Percentiles rank a stretch among this genome's conserved stretches.
phyloP scores from a whole-genome alignment of 495 filamentous ascomycete genomes.

The Cercophora sp. region DNA sequence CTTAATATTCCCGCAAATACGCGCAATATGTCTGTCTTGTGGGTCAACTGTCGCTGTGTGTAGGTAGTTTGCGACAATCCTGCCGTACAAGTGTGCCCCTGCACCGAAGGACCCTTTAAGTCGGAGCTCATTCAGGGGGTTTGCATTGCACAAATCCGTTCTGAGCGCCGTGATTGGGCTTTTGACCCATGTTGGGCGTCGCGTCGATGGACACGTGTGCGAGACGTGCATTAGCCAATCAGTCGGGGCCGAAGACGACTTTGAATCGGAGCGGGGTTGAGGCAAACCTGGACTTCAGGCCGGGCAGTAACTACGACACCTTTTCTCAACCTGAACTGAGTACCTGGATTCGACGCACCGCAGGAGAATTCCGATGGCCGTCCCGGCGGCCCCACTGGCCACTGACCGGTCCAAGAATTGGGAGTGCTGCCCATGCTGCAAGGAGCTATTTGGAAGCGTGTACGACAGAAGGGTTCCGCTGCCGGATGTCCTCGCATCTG shows the following conservation, averaged over 20 bases:
- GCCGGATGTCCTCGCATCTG: not conserved
- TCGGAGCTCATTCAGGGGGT: too few species aligned
- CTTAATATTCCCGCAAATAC: too few species aligned
- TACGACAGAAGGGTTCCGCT: not conserved
- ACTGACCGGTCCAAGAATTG: not conserved
- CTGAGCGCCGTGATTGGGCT: not conserved
- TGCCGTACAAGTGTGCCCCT: too few species aligned
- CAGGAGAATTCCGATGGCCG: not conserved
- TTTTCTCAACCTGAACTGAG: not conserved
- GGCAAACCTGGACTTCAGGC: not conserved
- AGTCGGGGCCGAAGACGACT: too few species aligned
- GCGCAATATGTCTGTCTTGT: too few species aligned
- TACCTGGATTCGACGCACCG: not conserved
- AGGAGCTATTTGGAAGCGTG: constrained; percentile 1
- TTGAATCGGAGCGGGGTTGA: not conserved
- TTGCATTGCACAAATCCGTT: not conserved
- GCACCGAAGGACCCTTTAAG: too few species aligned
- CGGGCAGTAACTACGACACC: not conserved
- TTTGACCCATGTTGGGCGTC: not conserved
- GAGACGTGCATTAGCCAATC: too few species aligned
- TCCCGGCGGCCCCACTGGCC: not conserved
- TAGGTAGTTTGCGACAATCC: too few species aligned
- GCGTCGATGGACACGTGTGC: not conserved
- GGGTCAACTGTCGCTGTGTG: too few species aligned
- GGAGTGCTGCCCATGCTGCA: not conserved